These are phyloP conservation scores for Heterobasidion occidentale DNA, from an alignment of 1,284 basidiomycete genomes.

Conservation along the genomic window DNA sequence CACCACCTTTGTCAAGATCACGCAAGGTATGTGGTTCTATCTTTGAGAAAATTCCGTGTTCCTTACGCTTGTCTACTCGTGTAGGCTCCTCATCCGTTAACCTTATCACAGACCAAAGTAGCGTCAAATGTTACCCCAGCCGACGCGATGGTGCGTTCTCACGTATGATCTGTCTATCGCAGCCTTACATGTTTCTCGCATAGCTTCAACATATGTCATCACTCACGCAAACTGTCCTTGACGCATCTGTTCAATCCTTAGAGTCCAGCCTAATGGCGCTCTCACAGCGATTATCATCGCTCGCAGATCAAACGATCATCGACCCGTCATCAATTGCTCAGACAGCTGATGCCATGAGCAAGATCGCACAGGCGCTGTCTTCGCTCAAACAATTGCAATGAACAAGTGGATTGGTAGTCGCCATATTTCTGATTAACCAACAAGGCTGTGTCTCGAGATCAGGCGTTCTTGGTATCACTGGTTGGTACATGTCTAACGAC, in stretches of 20 bases:
- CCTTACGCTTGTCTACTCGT: not conserved
- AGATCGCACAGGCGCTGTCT: conserved; percentile 53
- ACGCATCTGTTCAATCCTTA: conserved; percentile 37
- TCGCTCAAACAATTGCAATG: conserved; percentile 50
- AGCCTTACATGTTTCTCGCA: not conserved
- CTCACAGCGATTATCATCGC: conserved; percentile 39
- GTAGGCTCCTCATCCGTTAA: not conserved
- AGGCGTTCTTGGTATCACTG: too few relatives aligned
- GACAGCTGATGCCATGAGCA: conserved; percentile 64
- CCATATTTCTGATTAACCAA: conserved; percentile 8
- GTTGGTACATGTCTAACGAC: too few relatives aligned
- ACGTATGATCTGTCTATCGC: not conserved
- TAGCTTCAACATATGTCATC: conserved; percentile 10
- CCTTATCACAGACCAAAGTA: not conserved
- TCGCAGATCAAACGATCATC: conserved; percentile 30
- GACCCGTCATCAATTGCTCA: conserved; percentile 46
- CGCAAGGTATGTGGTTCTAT: too few relatives aligned
- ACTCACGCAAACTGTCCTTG: conserved; percentile 23
- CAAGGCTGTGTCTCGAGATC: not conserved
- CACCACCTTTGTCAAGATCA: not conserved
- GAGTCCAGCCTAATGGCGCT: conserved; percentile 46
- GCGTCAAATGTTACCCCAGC: not conserved
- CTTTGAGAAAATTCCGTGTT: not conserved
- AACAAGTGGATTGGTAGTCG: conserved; percentile 13
- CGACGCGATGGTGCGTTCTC: not conserved